phyloP scores from a whole-genome alignment of 2,329 filamentous ascomycete genomes.

The Phialophora verrucosa region DNA sequence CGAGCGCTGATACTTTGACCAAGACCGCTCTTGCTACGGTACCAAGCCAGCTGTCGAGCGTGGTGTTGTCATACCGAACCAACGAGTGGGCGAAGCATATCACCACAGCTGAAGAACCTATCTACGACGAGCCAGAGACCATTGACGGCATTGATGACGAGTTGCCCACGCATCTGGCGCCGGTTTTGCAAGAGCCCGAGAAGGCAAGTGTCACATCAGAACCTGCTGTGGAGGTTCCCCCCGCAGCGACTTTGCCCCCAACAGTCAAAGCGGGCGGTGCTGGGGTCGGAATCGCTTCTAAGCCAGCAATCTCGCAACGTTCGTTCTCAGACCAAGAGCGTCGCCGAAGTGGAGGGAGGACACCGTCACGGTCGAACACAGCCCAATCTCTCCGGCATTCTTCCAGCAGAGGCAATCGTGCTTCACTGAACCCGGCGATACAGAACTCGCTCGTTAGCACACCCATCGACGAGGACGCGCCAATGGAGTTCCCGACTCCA shows the following conservation, averaged over 20 bases:
- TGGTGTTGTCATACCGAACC: constrained; percentile 83
- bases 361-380: constrained; percentile 23
- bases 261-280: constrained; percentile 24
- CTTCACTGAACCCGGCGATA: constrained; percentile 20
- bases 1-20: constrained; percentile 43
- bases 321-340: constrained; percentile 31
- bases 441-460: constrained; percentile 30
- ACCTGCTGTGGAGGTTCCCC: constrained; percentile 13
- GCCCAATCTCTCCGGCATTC: constrained; percentile 24
- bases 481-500: constrained; percentile 30
- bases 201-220: background rate
- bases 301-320: constrained; percentile 18
- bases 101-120: constrained; percentile 74
- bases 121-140: constrained; percentile 65
- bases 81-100: constrained; percentile 97
- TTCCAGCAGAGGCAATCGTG: constrained; percentile 22
- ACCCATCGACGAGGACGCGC: constrained; percentile 36
- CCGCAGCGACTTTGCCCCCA: constrained; percentile 16
- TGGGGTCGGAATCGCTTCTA: constrained; percentile 32
- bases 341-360: constrained; percentile 15
- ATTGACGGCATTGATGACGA: constrained; percentile 45
- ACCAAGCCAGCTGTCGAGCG: constrained; percentile 72
- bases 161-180: constrained; percentile 29
- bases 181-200: constrained; percentile 1
- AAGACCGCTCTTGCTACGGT: constrained; percentile 60